Evolutionary conservation across 2,329 filamentous ascomycete genomes (phyloP), one percentile per base, ranked within the genome.

Genomic region (Curvularia spicifera): DNA sequence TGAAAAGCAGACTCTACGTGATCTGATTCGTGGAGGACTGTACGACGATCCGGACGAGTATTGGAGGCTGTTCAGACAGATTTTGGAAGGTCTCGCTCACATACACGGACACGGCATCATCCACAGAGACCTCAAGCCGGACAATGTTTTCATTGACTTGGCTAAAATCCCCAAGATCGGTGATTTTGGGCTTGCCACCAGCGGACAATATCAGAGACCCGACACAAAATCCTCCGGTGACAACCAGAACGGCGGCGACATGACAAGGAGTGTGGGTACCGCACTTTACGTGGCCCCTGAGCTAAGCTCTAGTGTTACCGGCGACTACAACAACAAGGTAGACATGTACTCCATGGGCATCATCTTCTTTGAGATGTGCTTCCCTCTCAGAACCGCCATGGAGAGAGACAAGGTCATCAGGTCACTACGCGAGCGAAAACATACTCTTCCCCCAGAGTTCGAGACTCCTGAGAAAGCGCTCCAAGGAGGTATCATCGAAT

Each of bases 301-400:
- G 76, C 86, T 99, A 55, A 88, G 90, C 59, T 92, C 91, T 1
- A 85, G 85, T 5, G 88, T 88, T 5, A 85, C 85, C 31, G 90
- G 89, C 3, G 88, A 88, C 60, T 98, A 98, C 74, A 96, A 91
- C 59, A 89, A 91, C 56, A 98, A 97, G 76, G 93, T 98, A 1
- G 95, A 99, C 84, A 98, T 99, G 94, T 99, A 95, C 74, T 97
- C 94, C 0, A 83, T 99, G 42, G 95, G 95, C 0, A 91, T 99
- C 63, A 98, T 99, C 56, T 96, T 99, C 79, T 98, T 97, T 67
- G 95, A 99, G 77, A 99, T 99, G 95, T 96, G 91, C 71, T 82
- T 86, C 64, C 79, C 83, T 3, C 77, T 89, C 44, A 79, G 80
- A 18, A 89, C 87, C 0, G 82, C 79, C 2, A 89, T 88, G 84